phyloP scores from a whole-genome alignment of 177 flowering plant genomes.

The Vitis hybrid region DNA sequence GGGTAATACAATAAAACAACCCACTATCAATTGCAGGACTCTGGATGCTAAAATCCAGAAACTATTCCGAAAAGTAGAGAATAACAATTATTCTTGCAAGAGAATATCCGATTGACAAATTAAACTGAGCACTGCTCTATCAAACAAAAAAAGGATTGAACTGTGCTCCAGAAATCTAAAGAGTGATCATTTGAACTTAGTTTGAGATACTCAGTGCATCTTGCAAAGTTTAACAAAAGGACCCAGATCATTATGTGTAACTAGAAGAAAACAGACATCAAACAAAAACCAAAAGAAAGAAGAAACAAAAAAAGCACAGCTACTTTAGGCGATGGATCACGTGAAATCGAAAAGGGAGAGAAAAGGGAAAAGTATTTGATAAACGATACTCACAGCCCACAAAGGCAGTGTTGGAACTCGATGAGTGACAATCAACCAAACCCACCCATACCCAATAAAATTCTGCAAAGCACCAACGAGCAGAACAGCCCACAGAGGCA shows the following conservation, averaged over 20 bases:
- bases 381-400: slow-evolving; percentile 80
- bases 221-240: background rate
- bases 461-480: slow-evolving; percentile 85
- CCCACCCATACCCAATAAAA: slow-evolving; percentile 90
- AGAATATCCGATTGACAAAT: no score
- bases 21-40: no score
- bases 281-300: background rate
- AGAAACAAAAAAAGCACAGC: background rate
- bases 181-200: background rate
- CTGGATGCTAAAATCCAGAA: no score
- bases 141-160: background rate
- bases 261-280: background rate
- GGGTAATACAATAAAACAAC: no score
- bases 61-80: no score
- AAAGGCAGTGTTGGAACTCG: slow-evolving; percentile 67
- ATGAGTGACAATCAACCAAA: slow-evolving; percentile 84
- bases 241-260: background rate
- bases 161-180: background rate
- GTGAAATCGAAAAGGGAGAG: background rate
- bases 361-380: background rate
- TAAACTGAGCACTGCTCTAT: no score
- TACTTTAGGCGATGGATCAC: background rate
- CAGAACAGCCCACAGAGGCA: slow-evolving; percentile 88
- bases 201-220: background rate
- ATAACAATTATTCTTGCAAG: no score